Evolutionary conservation across 192 early-diverging fungal genomes (phyloP).

Genomic region (Coemansia brasiliensis): DNA sequence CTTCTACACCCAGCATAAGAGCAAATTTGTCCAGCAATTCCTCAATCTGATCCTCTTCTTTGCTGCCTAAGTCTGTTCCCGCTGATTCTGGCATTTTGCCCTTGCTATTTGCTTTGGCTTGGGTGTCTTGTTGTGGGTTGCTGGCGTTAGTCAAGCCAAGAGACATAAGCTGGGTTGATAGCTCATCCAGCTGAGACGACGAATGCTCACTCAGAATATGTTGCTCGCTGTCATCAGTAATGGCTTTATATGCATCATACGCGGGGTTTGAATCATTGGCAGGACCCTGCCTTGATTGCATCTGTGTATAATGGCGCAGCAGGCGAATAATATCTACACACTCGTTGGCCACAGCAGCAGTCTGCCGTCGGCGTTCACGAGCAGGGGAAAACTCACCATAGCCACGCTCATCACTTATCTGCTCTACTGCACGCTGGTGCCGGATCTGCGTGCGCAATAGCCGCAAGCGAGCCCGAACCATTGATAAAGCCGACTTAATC

Average conservation of each 20-base stretch:
- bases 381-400: constrained; percentile 8
- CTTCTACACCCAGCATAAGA: too few relatives aligned
- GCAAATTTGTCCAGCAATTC: too few relatives aligned
- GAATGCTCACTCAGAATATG: constrained; percentile 2
- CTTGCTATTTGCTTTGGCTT: constrained; percentile 3
- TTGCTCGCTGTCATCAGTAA: background rate
- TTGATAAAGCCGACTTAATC: constrained; percentile 29
- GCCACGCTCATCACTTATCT: background rate
- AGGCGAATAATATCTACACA: constrained; percentile 39
- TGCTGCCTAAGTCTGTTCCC: background rate
- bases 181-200: constrained; percentile 28
- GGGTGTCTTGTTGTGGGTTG: background rate
- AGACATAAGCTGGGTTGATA: constrained; percentile 33
- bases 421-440: constrained; percentile 19
- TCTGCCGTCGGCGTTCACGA: constrained; percentile 18
- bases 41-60: too few relatives aligned
- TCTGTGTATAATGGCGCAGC: constrained; percentile 9
- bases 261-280: background rate
- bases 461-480: constrained; percentile 43
- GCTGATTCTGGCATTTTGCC: constrained; percentile 21
- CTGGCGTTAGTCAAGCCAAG: constrained; percentile 8
- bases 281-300: background rate
- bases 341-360: constrained; percentile 29
- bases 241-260: background rate
- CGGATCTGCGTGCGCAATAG: constrained; percentile 30